These are phyloP conservation scores for Penicillium crustosum DNA, from an alignment of 2,329 filamentous ascomycete genomes.

Conservation along the genomic window DNA sequence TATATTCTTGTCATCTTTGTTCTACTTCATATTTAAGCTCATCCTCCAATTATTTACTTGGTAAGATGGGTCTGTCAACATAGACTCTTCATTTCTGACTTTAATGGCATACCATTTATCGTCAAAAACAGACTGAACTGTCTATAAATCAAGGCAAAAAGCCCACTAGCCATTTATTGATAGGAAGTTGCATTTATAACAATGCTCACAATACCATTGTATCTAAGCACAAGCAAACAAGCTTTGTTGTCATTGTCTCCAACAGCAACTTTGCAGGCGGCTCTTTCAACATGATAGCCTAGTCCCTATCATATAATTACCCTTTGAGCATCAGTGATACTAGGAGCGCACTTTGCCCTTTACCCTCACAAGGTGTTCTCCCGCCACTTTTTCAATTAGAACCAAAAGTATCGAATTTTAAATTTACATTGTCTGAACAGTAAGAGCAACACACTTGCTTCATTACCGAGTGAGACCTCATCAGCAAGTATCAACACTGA, in stretches of 20 bases:
- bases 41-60: not conserved
- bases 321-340: no score
- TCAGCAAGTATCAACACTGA: not conserved
- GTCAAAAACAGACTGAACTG: not conserved
- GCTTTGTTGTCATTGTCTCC: not conserved
- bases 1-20: no score
- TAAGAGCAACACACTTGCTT: not conserved
- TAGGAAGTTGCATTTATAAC: not conserved
- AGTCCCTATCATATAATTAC: not conserved
- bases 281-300: not conserved
- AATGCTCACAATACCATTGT: not conserved
- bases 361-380: not conserved
- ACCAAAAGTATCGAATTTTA: not conserved
- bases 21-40: not conserved
- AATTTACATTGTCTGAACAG: not conserved
- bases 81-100: not conserved
- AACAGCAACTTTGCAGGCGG: not conserved
- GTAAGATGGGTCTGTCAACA: no score
- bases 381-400: not conserved
- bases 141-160: not conserved
- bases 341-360: not conserved
- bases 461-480: not conserved
- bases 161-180: not conserved
- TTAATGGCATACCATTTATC: not conserved
- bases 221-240: not conserved